These are phyloP conservation scores for Trichaptum fuscoviolaceum DNA, from an alignment of 768 basidiomycete species.

Conservation along the genomic window DNA sequence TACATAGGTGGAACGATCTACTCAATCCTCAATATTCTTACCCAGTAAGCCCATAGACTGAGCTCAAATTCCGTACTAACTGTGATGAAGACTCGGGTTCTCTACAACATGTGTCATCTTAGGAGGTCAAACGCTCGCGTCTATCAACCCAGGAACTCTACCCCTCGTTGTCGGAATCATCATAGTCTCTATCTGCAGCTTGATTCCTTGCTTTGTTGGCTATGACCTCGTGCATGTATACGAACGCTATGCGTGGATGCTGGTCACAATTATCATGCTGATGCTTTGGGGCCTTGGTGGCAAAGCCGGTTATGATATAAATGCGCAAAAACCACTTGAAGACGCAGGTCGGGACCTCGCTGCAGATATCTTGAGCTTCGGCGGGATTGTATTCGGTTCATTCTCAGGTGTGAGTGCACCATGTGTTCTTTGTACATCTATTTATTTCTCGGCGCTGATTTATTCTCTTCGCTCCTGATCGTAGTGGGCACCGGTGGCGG, in stretches of 20 bases:
- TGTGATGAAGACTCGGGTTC: slow-evolving; percentile 38
- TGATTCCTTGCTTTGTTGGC: slow-evolving; percentile 43
- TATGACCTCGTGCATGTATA: slow-evolving; percentile 43
- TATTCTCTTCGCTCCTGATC: slow-evolving; percentile 2
- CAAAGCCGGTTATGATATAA: slow-evolving; percentile 39
- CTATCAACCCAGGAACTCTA: slow-evolving; percentile 38
- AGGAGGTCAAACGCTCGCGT: slow-evolving; percentile 46
- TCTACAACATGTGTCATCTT: slow-evolving; percentile 44
- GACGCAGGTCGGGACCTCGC: slow-evolving; percentile 38
- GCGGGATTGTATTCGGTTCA: slow-evolving; percentile 46
- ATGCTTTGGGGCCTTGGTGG: slow-evolving; percentile 47
- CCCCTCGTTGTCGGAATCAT: slow-evolving; percentile 45
- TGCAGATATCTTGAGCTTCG: slow-evolving; percentile 47
- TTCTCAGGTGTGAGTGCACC: slow-evolving; percentile 36
- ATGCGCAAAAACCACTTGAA: slow-evolving; percentile 36
- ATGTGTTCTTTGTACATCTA: neutral
- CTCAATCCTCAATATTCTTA: slow-evolving; percentile 49
- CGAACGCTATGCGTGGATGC: slow-evolving; percentile 54
- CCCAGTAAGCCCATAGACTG: slow-evolving; percentile 27
- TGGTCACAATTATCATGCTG: slow-evolving; percentile 40
- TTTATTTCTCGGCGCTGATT: neutral
- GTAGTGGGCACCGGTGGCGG: slow-evolving; percentile 45
- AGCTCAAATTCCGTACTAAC: neutral
- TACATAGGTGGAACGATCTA: slow-evolving; percentile 45
- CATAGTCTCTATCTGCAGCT: slow-evolving; percentile 36